Conservation (phyloP, 2,329 filamentous ascomycete species). For the Phialocephala subalpina region DNA sequence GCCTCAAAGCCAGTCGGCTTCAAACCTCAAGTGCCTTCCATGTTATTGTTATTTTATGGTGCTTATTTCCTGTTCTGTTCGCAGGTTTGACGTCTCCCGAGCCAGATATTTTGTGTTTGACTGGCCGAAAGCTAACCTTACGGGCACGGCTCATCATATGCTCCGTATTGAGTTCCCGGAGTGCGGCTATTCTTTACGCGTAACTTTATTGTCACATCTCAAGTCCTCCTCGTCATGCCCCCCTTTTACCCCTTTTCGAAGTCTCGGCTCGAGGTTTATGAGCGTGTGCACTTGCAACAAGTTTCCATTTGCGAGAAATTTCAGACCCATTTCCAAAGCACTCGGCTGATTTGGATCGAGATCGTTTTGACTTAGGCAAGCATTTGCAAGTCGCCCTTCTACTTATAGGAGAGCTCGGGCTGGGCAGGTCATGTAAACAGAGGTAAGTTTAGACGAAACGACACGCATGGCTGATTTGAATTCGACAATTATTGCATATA, state of each 20-base stretch:
- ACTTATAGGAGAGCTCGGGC: no score
- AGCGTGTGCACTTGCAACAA: not conserved
- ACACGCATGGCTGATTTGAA: no score
- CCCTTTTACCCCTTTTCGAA: not conserved
- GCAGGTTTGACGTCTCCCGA: not conserved
- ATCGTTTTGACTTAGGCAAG: no score
- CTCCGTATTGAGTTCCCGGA: not conserved
- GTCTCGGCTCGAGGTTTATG: not conserved
- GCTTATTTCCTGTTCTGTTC: not conserved
- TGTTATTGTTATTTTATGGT: not conserved
- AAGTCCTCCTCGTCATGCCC: not conserved
- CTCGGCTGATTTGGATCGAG: no score
- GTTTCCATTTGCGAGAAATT: not conserved
- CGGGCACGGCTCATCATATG: not conserved
- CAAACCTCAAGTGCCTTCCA: not conserved
- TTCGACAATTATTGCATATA: no score
- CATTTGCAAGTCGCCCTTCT: no score
- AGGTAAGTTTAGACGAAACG: no score
- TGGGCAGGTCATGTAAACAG: no score
- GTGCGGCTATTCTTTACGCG: not conserved
- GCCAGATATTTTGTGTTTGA: not conserved
- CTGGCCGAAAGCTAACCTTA: not conserved
- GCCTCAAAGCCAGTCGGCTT: not conserved
- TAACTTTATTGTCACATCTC: not conserved
- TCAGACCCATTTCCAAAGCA: no score